Evolutionary conservation across 495 filamentous ascomycete genomes (phyloP).

Genomic region (Aspergillus heteromorphus): DNA sequence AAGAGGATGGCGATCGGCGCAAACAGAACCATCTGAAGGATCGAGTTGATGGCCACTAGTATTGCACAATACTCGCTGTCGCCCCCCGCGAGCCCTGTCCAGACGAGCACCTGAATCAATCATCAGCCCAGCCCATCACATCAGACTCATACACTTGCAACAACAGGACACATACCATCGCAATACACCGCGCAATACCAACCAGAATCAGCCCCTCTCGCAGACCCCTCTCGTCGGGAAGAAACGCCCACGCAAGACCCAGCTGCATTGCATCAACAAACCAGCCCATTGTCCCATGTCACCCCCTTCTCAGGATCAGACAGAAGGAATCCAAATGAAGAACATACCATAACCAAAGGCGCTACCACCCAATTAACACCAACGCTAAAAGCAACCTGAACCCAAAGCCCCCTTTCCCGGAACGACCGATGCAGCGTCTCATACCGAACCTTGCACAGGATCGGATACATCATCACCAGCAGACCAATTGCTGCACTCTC

Average conservation of each 20-base stretch:
- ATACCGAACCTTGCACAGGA: slow-evolving; percentile 86
- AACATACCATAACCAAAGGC: slow-evolving; percentile 75
- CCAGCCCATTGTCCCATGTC: slow-evolving; percentile 32
- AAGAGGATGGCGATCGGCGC: slow-evolving; percentile 77
- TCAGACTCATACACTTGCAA: too few species aligned
- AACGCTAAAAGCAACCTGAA: slow-evolving; percentile 73
- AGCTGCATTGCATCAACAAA: slow-evolving; percentile 42
- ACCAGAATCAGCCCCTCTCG: slow-evolving; percentile 73
- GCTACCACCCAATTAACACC: slow-evolving; percentile 87
- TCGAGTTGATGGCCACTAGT: slow-evolving; percentile 80
- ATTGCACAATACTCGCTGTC: slow-evolving; percentile 85
- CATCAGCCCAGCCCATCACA: too few species aligned
- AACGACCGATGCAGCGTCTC: slow-evolving; percentile 72
- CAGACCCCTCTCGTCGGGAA: slow-evolving; percentile 65
- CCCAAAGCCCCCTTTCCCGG: slow-evolving; percentile 58
- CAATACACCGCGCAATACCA: slow-evolving; percentile 73
- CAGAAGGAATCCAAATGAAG: not conserved
- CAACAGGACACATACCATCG: slow-evolving; percentile 56
- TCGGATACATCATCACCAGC: slow-evolving; percentile 93
- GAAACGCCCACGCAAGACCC: slow-evolving; percentile 74
- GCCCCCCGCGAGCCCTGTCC: slow-evolving; percentile 73
- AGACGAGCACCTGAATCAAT: slow-evolving; percentile 58
- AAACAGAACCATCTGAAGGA: slow-evolving; percentile 82
- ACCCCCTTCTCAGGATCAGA: not conserved
- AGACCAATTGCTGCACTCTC: slow-evolving; percentile 61